Evolutionary conservation across 75 land plant species (phyloP), one percentile per base, ranked within the genome.

Genomic region (Chamaecyparis obtusa): DNA sequence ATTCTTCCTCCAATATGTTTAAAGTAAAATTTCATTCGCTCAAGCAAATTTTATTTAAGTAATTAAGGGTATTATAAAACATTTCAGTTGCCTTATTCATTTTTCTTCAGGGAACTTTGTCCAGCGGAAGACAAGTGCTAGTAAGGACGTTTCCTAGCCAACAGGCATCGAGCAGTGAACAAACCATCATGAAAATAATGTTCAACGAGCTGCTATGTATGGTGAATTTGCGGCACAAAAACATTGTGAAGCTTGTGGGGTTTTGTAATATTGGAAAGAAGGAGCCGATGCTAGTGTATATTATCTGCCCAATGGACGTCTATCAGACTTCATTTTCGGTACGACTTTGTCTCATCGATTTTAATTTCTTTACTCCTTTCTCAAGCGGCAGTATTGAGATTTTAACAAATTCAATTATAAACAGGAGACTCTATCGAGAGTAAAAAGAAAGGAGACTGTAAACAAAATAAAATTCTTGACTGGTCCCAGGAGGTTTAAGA

Each of bases 241-340:
- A 93, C 56, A 92, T 97, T 21, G 91, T 97, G 80, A 95, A 90
- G 89, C 86, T 97, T 2, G 83, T 93, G 37, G 96, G 97, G 3
- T 94, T 77, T 43, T 95, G 94, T 48, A 9, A 48, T 71, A 64
- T 87, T 5, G 82, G 16, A 24, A 37, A 56, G 1, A 91, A 90
- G 11, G 17, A 54, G 49, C 90, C 91, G 90, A 92, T 90, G 86
- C 75, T 97, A 85, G 94, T 95, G 49, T 92, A 95, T 69, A 97
- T 85, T 95, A 89, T 87, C 67, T 94, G 69, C 88, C 91, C 49
- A 94, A 91, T n/a, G 97, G 99, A 2, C 91, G 91, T 85, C 86
- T 19, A 94, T 44, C 90, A 85, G 11, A 88, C 82, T 11, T 60
- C 0, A 0, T 60, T 60, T 60, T 21, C 17, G 67, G 67, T 60